Conservation (phyloP, 768 basidiomycete species). For the Gautieria morchelliformis region DNA sequence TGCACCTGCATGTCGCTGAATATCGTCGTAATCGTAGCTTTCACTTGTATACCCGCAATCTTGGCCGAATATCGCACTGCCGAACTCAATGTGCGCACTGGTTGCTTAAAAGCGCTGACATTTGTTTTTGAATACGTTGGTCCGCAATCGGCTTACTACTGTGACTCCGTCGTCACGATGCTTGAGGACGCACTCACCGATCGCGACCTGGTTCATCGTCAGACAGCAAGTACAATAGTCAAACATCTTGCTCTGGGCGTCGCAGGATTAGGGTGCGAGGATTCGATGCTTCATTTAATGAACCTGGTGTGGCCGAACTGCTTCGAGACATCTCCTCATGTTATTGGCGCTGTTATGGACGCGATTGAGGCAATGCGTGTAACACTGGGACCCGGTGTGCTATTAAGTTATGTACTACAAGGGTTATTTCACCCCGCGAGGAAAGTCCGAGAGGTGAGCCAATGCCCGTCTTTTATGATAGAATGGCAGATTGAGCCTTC, state of each 20-base stretch:
- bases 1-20: background rate
- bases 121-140: slow-evolving; percentile 99
- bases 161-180: slow-evolving; percentile 95
- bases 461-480: background rate
- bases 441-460: slow-evolving; percentile 84
- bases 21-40: slow-evolving; percentile 38
- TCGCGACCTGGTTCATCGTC: slow-evolving; percentile 95
- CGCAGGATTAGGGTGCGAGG: slow-evolving; percentile 94
- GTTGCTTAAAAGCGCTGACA: slow-evolving; percentile 95
- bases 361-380: slow-evolving; percentile 97
- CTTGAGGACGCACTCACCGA: slow-evolving; percentile 98
- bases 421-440: slow-evolving; percentile 96
- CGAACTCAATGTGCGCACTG: slow-evolving; percentile 96
- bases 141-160: slow-evolving; percentile 91
- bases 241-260: slow-evolving; percentile 97
- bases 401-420: slow-evolving; percentile 87
- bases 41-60: slow-evolving; percentile 98
- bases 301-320: slow-evolving; percentile 99
- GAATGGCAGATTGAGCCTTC: background rate
- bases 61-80: slow-evolving; percentile 98
- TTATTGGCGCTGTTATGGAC: slow-evolving; percentile 97
- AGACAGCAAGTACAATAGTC: slow-evolving; percentile 96
- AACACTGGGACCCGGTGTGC: slow-evolving; percentile 85
- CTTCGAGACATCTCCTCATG: slow-evolving; percentile 97
- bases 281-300: slow-evolving; percentile 95